Conservation (phyloP, 768 basidiomycete species). For the Amanita subjunquillea region DNA sequence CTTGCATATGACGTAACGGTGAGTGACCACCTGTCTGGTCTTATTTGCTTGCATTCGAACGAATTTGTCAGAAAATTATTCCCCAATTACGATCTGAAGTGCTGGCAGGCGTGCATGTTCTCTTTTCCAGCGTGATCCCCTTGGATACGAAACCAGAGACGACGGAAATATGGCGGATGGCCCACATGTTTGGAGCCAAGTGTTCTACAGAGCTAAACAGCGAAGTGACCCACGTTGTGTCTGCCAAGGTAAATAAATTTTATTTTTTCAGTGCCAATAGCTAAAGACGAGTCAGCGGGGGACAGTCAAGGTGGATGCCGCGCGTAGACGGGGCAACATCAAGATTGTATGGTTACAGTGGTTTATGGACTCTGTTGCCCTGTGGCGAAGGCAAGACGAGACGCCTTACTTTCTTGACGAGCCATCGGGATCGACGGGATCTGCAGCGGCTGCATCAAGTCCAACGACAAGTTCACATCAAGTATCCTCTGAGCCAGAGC, state of each 20-base stretch:
- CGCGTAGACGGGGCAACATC: conserved; percentile 64
- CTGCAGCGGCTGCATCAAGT: conserved; percentile 17
- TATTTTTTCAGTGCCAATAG: not conserved
- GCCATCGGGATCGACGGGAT: conserved; percentile 25
- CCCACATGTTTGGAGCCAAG: conserved; percentile 80
- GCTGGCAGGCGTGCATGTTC: conserved; percentile 68
- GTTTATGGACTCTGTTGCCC: conserved; percentile 83
- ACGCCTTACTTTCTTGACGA: conserved; percentile 64
- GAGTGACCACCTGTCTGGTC: conserved; percentile 14
- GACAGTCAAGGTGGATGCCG: conserved; percentile 85
- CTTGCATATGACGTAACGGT: conserved; percentile 72
- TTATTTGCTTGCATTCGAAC: conserved; percentile 3
- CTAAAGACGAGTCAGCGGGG: conserved; percentile 43
- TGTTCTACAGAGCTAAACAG: conserved; percentile 60
- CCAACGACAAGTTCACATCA: conserved; percentile 28
- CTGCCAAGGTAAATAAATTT: conserved; percentile 56
- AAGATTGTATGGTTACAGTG: conserved; percentile 84
- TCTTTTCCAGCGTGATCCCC: conserved; percentile 94
- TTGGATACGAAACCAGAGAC: conserved; percentile 72
- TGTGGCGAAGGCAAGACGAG: conserved; percentile 82
- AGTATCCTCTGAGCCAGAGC: conserved; percentile 58
- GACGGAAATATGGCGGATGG: conserved; percentile 79
- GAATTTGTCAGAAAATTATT: conserved; percentile 60
- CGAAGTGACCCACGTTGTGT: conserved; percentile 82
- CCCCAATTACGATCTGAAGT: conserved; percentile 68